A percentile compares a stretch with the other conserved stretches of the same genome.
These are phyloP conservation scores for Arabis alpina DNA, from an alignment of 345 rosid genomes.

Conservation along the genomic window DNA sequence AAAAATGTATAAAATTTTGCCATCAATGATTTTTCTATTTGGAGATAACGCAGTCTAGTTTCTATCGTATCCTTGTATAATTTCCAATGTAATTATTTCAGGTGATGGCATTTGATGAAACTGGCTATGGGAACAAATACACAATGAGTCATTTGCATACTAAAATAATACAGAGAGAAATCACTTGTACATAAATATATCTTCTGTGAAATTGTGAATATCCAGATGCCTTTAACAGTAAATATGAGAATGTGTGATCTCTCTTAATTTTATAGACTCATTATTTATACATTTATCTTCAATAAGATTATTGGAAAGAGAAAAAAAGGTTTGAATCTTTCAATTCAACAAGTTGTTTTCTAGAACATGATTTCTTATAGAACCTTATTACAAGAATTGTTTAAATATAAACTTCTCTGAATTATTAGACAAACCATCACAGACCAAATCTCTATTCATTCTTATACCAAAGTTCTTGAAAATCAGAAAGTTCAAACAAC, in stretches of 20 bases:
- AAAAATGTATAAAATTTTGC: no score
- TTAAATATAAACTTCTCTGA: constrained; percentile 1
- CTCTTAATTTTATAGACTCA: constrained; percentile 27
- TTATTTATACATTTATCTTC: constrained; percentile 23
- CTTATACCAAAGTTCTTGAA: constrained; percentile 26
- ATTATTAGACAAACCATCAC: constrained; percentile 1
- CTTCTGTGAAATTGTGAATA: constrained; percentile 22
- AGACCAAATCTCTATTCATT: background rate
- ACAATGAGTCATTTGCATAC: constrained; percentile 13
- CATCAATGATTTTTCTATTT: no score
- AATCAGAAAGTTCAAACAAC: background rate
- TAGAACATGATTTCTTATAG: background rate
- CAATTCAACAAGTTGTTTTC: background rate
- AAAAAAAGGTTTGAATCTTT: background rate
- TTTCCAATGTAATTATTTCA: constrained; percentile 19
- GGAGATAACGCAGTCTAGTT: no score
- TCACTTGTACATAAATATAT: constrained; percentile 34
- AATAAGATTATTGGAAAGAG: constrained; percentile 8
- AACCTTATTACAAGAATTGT: background rate
- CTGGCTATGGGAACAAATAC: constrained; percentile 8
- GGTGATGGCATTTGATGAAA: constrained; percentile 46
- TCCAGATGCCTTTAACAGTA: constrained; percentile 26
- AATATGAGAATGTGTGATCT: constrained; percentile 36
- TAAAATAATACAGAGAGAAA: constrained; percentile 31
- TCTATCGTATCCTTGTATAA: background rate